Evolutionary conservation across 805 yeast genomes (phyloP), one percentile per base, ranked within the genome.

Genomic region (Yamadazyma olivae): DNA sequence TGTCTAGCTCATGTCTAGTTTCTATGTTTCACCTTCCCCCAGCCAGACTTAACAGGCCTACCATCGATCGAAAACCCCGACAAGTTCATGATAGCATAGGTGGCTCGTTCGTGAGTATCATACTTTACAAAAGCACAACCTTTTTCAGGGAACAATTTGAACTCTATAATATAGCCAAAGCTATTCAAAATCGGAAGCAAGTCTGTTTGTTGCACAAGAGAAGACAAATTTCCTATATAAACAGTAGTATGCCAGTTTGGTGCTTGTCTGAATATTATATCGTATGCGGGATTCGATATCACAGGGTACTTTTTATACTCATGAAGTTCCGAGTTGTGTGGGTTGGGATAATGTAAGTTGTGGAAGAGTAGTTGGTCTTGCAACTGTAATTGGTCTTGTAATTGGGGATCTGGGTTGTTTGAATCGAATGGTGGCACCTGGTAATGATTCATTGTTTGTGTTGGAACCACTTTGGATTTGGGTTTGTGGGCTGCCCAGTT

Each of bases 121-220:
- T 80, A 87, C 59, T 82, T 83, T 43, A 85, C 91, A 66, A 88
- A 89, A 8, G 95, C 95, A 64, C 91, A 88, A 4, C 91, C 93
- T 44, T 76, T 76, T 38, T 87, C 95, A 6, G 88, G 83, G 46
- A 83, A 82, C 50, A 83, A 75, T 57, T 83, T 83, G 54, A 88
- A 77, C 48, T 84, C 93, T 39, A 84, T 81, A 53, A 88, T 83
- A 59, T 69, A 85, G 5, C 96, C 96, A 56, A 87, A 86, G 47
- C 75, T 80, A 54, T 80, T 90, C 44, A 87, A 62, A 35, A 87
- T 60, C 16, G 91, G 87, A 38, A 83, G 69, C 50, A 88, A 65
- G 44, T 85, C 93, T 37, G 70, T 70, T 57, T 84, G 88, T 34
- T 82, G 77, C 18, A 86, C 79, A 56, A 70, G 79, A 48, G 83